These are phyloP conservation scores for Clitoria ternatea DNA, from an alignment of 306 rosid species.

Conservation along the genomic window DNA sequence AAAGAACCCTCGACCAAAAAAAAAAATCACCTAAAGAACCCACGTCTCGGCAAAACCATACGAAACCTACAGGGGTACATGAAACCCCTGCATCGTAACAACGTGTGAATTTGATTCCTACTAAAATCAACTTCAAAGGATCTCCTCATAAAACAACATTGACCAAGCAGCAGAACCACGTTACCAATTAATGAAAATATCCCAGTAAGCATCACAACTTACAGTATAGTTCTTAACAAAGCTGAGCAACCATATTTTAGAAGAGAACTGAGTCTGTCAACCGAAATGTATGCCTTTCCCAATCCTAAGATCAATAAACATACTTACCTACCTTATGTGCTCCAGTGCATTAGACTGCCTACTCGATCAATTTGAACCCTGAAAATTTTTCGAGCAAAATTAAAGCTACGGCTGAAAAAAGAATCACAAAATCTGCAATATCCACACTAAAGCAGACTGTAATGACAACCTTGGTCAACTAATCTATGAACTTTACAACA, in stretches of 20 bases:
- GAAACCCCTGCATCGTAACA: neutral
- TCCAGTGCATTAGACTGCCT: conserved; percentile 45
- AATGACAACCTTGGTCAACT: conserved; percentile 24
- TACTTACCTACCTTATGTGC: conserved; percentile 57
- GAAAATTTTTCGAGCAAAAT: conserved; percentile 58
- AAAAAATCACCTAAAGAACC: neutral
- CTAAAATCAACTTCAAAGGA: conserved; percentile 11
- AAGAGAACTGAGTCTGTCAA: conserved; percentile 8
- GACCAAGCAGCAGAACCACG: conserved; percentile 9
- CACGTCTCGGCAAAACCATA: neutral
- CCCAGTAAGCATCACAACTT: conserved; percentile 29
- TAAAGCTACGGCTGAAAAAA: conserved; percentile 51
- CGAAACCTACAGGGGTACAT: neutral
- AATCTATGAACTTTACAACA: conserved; percentile 20
- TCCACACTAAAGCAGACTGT: conserved; percentile 21
- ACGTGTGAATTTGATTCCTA: neutral
- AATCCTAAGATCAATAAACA: conserved; percentile 33
- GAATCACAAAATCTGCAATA: conserved; percentile 24
- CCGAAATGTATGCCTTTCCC: conserved; percentile 19
- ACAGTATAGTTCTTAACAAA: conserved; percentile 39
- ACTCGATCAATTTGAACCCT: conserved; percentile 65
- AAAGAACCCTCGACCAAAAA: neutral
- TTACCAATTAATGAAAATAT: conserved; percentile 15
- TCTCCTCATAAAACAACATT: neutral
- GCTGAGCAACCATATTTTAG: conserved; percentile 25